Percentiles rank a stretch among this genome's conserved stretches.
Evolutionary conservation across 371 early-diverging fungal genomes (phyloP).

Genomic region (Zychaea mexicana): DNA sequence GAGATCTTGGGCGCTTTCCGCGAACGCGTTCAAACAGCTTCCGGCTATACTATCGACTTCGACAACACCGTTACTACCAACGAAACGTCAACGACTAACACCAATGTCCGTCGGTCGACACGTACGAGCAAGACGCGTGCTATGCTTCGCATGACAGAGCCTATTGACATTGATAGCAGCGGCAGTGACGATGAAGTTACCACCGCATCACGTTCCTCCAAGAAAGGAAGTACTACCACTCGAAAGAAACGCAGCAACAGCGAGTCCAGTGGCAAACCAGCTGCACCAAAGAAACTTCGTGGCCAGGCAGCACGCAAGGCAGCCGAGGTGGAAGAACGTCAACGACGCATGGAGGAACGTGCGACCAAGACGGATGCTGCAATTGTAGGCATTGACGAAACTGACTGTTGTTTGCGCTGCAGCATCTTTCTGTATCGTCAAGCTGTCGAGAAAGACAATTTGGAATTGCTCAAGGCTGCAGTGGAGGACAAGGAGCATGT

Average conservation of each 20-base stretch:
- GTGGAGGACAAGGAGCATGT: slow-evolving; percentile 18
- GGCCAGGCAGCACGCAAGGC: slow-evolving; percentile 11
- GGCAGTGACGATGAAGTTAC: background rate
- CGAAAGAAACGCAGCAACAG: slow-evolving; percentile 15
- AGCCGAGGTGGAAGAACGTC: slow-evolving; percentile 14
- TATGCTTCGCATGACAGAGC: slow-evolving; percentile 17
- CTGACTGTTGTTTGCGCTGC: slow-evolving; percentile 41
- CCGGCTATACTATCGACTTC: slow-evolving; percentile 19
- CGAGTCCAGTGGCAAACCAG: background rate
- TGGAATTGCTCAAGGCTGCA: slow-evolving; percentile 16
- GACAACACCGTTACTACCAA: background rate
- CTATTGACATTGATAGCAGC: slow-evolving; percentile 1
- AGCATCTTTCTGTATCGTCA: slow-evolving; percentile 22
- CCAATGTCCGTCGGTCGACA: slow-evolving; percentile 10
- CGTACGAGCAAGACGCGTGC: slow-evolving; percentile 37
- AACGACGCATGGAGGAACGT: slow-evolving; percentile 22
- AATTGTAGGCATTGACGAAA: slow-evolving; percentile 4
- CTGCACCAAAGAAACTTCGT: slow-evolving; percentile 14
- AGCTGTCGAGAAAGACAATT: slow-evolving; percentile 23
- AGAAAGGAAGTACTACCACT: background rate
- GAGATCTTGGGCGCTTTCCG: slow-evolving; percentile 17
- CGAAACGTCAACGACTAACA: background rate
- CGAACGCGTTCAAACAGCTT: slow-evolving; percentile 13
- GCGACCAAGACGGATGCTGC: background rate
- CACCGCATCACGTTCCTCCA: background rate